These are phyloP conservation scores for Daldinia sp. DNA, from an alignment of 2,329 filamentous ascomycete species.

Conservation along the genomic window DNA sequence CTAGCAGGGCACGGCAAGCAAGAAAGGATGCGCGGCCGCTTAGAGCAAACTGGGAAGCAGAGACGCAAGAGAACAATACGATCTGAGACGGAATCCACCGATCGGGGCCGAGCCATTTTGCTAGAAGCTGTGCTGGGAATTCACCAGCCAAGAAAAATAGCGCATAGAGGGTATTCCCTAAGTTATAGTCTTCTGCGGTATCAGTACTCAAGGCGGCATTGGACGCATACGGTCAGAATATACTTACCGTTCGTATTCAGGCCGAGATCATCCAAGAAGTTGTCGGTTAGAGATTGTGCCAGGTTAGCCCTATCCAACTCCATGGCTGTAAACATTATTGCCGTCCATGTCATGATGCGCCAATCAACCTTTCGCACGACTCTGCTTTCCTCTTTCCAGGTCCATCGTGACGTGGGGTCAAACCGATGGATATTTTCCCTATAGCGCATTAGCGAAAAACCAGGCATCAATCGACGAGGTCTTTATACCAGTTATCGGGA, in stretches of 20 bases:
- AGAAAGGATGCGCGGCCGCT: constrained; percentile 39
- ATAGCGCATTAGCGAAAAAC: background rate
- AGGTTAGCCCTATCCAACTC: constrained; percentile 60
- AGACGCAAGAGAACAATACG: constrained; percentile 42
- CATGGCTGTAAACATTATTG: constrained; percentile 59
- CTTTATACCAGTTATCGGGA: constrained; percentile 40
- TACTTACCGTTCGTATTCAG: constrained; percentile 55
- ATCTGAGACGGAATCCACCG: constrained; percentile 45
- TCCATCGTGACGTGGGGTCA: constrained; percentile 47
- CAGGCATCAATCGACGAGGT: no score
- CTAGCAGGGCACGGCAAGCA: constrained; percentile 40
- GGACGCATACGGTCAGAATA: background rate
- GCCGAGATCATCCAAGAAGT: constrained; percentile 54
- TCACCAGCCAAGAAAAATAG: constrained; percentile 64
- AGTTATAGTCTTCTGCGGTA: constrained; percentile 54
- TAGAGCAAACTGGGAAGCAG: constrained; percentile 44
- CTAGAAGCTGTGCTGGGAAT: constrained; percentile 66
- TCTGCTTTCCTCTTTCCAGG: constrained; percentile 45
- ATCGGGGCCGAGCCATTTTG: constrained; percentile 56
- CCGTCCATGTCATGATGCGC: constrained; percentile 56
- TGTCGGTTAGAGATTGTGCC: constrained; percentile 56
- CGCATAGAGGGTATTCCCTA: constrained; percentile 63
- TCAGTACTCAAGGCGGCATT: background rate
- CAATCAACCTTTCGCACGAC: constrained; percentile 46
- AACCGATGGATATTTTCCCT: constrained; percentile 49